Conservation (phyloP, 805 yeast genomes). For the Nematodospora valgi region DNA sequence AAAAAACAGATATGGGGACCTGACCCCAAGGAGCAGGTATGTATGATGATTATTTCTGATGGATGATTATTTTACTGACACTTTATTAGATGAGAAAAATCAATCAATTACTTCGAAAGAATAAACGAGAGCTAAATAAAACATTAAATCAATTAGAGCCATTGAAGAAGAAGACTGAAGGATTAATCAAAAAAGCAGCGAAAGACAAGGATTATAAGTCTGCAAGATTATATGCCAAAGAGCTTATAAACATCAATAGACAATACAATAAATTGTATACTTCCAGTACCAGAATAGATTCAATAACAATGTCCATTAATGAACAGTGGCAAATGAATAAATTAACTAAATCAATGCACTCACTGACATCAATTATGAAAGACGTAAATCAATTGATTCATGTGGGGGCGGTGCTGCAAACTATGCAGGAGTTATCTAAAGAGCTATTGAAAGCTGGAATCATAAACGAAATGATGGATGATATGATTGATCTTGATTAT, state of each 20-base stretch:
- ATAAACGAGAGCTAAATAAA: conserved; percentile 79
- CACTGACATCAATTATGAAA: conserved; percentile 78
- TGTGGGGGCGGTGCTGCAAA: conserved; percentile 73
- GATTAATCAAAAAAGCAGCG: conserved; percentile 69
- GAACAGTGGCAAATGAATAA: conserved; percentile 88
- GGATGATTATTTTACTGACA: not conserved
- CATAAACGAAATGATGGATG: conserved; percentile 94
- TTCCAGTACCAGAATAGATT: conserved; percentile 81
- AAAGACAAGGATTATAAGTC: conserved; percentile 72
- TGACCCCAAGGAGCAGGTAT: conserved; percentile 83
- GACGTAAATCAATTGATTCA: conserved; percentile 79
- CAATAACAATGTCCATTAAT: conserved; percentile 83
- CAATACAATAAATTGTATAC: conserved; percentile 72
- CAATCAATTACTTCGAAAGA: conserved; percentile 75
- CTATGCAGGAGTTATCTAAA: conserved; percentile 81
- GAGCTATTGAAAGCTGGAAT: conserved; percentile 85
- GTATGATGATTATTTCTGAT: conserved; percentile 16
- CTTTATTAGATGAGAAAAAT: conserved; percentile 59
- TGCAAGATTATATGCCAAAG: conserved; percentile 79
- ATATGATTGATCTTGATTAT: conserved; percentile 68
- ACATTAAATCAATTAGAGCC: conserved; percentile 60
- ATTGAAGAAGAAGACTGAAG: conserved; percentile 71
- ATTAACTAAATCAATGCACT: conserved; percentile 74
- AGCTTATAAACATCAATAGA: conserved; percentile 66
- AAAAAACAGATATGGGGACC: conserved; percentile 95